phyloP scores from a whole-genome alignment of 2,329 filamentous ascomycete genomes.

The Neodidymelliopsis sp. region DNA sequence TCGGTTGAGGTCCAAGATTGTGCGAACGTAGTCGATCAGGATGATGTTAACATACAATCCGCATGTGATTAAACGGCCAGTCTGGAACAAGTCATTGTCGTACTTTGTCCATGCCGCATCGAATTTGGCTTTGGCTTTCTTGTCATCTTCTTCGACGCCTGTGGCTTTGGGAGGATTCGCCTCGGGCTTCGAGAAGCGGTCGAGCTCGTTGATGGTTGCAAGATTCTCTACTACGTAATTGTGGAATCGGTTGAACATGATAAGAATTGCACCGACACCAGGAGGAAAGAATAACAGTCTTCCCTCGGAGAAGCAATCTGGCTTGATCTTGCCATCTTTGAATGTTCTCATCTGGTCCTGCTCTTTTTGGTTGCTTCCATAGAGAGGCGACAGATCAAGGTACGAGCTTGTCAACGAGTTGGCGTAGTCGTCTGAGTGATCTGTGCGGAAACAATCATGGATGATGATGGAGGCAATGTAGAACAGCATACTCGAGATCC shows the following conservation, averaged over 20 bases:
- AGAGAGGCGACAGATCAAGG: conserved; percentile 75
- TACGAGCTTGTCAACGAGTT: conserved; percentile 76
- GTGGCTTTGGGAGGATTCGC: conserved; percentile 30
- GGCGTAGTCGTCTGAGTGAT: conserved; percentile 64
- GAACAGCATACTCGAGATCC: conserved; percentile 78
- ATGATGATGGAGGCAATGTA: conserved; percentile 74
- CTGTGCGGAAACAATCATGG: conserved; percentile 70
- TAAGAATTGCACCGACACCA: conserved; percentile 71
- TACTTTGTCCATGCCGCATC: conserved; percentile 48
- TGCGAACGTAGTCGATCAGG: conserved; percentile 61
- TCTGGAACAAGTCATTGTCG: conserved; percentile 60
- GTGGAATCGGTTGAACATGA: conserved; percentile 79
- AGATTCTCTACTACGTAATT: conserved; percentile 84
- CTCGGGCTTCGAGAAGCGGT: conserved; percentile 74
- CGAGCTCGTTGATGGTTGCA: conserved; percentile 84
- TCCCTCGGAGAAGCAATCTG: conserved; percentile 73
- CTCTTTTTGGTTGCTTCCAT: conserved; percentile 73
- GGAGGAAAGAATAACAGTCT: conserved; percentile 71
- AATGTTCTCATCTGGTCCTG: conserved; percentile 71
- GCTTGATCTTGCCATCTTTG: conserved; percentile 72
- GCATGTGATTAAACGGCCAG: conserved; percentile 60
- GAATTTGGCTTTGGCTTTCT: conserved; percentile 30
- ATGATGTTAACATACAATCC: conserved; percentile 63
- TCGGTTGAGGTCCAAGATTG: conserved; percentile 67
- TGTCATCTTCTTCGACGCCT: conserved; percentile 53